A percentile compares a stretch with the other conserved stretches of the same genome.
Conservation (phyloP, 2,329 filamentous ascomycete genomes). For the Sarocladium strictum region DNA sequence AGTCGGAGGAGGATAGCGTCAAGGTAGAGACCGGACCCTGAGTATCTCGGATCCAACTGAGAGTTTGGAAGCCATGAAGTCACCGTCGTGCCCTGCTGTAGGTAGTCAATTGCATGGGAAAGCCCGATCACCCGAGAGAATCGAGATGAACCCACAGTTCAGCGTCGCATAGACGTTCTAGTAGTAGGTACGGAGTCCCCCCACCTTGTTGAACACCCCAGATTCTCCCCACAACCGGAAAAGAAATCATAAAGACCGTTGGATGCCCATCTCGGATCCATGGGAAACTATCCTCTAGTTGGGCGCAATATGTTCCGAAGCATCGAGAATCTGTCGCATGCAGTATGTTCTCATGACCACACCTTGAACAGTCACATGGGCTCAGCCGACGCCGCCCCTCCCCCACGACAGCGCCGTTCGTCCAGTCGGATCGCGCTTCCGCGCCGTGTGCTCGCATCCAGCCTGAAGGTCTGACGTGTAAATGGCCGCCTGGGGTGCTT, state of each 20-base stretch:
- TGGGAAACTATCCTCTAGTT: too few relatives aligned
- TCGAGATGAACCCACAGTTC: background rate
- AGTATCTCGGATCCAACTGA: background rate
- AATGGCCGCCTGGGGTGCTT: background rate
- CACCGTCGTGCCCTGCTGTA: too few relatives aligned
- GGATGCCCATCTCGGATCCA: too few relatives aligned
- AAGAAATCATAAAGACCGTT: background rate
- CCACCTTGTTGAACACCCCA: too few relatives aligned
- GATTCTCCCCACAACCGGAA: background rate
- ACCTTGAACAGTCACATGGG: background rate
- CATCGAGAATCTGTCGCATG: too few relatives aligned
- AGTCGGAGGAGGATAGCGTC: background rate
- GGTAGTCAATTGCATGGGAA: too few relatives aligned
- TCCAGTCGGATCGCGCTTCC: background rate
- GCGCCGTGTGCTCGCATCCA: background rate
- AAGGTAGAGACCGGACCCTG: background rate
- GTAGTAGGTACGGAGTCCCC: too few relatives aligned
- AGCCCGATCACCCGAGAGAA: too few relatives aligned
- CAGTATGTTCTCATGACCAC: background rate
- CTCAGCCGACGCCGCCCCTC: too few relatives aligned
- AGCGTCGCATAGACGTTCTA: too few relatives aligned
- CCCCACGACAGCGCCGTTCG: background rate
- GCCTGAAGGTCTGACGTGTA: background rate
- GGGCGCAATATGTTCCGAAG: too few relatives aligned
- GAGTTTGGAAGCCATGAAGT: too few relatives aligned